Evolutionary conservation across 176 grass and related monocot species (phyloP).

Genomic region (Olyra latifolia): DNA sequence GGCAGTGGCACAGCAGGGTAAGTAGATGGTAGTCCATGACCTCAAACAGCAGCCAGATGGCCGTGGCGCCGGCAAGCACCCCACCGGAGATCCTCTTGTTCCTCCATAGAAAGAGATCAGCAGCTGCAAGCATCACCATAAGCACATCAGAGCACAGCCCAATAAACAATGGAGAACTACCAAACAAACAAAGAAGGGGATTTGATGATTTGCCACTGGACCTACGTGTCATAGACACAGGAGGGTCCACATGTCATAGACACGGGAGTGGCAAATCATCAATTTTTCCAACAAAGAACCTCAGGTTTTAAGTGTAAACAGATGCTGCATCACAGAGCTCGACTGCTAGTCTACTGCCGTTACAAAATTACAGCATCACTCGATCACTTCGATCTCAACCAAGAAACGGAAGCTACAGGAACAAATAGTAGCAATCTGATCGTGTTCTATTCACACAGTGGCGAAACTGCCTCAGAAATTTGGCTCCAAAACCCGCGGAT

Average conservation of each 20-base stretch:
- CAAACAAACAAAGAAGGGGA: constrained; percentile 25
- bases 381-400: background rate
- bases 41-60: constrained; percentile 88
- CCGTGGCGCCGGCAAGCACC: constrained; percentile 58
- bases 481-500: background rate
- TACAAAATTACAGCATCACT: background rate
- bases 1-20: constrained; percentile 54
- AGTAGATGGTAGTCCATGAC: constrained; percentile 84
- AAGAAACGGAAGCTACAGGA: background rate
- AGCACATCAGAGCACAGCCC: constrained; percentile 7
- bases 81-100: constrained; percentile 81
- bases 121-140: constrained; percentile 54
- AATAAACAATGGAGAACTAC: constrained; percentile 1
- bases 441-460: background rate
- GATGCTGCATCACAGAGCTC: background rate
- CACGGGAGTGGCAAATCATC: no score
- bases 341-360: background rate
- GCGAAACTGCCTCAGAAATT: background rate
- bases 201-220: no score
- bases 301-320: constrained; percentile 12
- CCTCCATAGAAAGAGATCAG: constrained; percentile 96
- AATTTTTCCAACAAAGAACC: no score
- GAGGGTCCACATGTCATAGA: no score
- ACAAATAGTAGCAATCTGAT: background rate
- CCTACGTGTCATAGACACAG: no score